These are phyloP conservation scores for Ustilago xerochloae DNA, from an alignment of 1,284 basidiomycete species.

Conservation along the genomic window DNA sequence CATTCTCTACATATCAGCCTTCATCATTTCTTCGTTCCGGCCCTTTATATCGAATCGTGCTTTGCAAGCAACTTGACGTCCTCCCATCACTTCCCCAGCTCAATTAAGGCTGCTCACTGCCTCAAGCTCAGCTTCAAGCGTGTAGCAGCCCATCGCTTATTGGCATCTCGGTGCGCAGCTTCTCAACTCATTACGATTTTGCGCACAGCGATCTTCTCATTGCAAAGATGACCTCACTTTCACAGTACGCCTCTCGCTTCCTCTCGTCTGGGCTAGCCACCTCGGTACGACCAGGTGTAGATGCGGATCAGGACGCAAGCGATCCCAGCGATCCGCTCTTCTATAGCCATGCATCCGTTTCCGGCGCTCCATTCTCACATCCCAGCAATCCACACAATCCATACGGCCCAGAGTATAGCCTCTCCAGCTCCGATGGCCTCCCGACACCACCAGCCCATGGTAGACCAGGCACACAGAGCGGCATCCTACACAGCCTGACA, in stretches of 20 bases:
- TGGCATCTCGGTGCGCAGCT: not conserved
- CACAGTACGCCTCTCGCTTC: constrained; percentile 54
- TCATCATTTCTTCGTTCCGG: too few relatives aligned
- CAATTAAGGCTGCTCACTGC: constrained; percentile 37
- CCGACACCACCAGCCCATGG: constrained; percentile 34
- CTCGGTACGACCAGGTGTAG: constrained; percentile 27
- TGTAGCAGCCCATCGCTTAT: constrained; percentile 20
- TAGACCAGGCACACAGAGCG: constrained; percentile 30
- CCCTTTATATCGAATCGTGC: too few relatives aligned
- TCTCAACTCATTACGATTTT: not conserved
- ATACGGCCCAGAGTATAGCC: constrained; percentile 48
- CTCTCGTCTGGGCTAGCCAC: constrained; percentile 44
- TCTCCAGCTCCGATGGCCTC: constrained; percentile 54
- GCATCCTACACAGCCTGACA: constrained; percentile 45
- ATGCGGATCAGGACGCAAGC: constrained; percentile 39
- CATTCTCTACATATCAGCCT: not conserved
- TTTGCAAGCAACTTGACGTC: not conserved
- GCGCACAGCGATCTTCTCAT: not conserved
- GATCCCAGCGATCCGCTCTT: constrained; percentile 48
- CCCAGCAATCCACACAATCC: constrained; percentile 32
- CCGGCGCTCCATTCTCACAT: constrained; percentile 42
- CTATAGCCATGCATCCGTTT: constrained; percentile 47
- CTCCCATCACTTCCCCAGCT: not conserved
- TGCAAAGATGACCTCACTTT: constrained; percentile 44
- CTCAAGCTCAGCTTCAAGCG: constrained; percentile 8